phyloP scores from a whole-genome alignment of 1,139 yeast genomes.

The Lodderomyces jiufengensis region DNA sequence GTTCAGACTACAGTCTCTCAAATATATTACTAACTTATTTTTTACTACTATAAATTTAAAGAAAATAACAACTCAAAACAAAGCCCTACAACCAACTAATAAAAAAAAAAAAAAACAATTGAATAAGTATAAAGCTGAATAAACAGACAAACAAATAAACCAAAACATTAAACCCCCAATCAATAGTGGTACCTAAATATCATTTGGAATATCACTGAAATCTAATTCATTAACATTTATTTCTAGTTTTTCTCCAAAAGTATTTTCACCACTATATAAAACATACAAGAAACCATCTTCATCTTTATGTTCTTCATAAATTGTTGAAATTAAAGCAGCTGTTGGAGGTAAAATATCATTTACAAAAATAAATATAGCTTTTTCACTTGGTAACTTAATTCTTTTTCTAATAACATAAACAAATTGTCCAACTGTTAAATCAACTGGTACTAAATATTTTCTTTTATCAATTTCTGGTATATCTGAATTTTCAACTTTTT shows the following conservation, averaged over 20 bases:
- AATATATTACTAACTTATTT: too few relatives aligned
- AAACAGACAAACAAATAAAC: neutral
- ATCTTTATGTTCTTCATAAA: slow-evolving; percentile 95
- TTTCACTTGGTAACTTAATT: slow-evolving; percentile 92
- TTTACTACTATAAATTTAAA: too few relatives aligned
- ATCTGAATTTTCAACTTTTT: slow-evolving; percentile 95
- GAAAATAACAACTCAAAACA: too few relatives aligned
- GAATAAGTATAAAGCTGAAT: too few relatives aligned
- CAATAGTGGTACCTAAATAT: slow-evolving; percentile 2
- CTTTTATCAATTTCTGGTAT: slow-evolving; percentile 96
- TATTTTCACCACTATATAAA: slow-evolving; percentile 83
- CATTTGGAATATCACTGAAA: slow-evolving; percentile 9
- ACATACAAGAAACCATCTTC: slow-evolving; percentile 96
- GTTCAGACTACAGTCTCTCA: too few relatives aligned
- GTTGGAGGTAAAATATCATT: slow-evolving; percentile 97
- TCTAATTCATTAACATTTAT: slow-evolving; percentile 16
- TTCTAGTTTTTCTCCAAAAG: slow-evolving; percentile 56
- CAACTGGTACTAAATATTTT: slow-evolving; percentile 93
- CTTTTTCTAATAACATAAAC: slow-evolving; percentile 96
- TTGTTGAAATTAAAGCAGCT: slow-evolving; percentile 91
- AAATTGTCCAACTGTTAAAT: slow-evolving; percentile 95
- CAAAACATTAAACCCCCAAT: neutral
- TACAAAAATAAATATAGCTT: slow-evolving; percentile 95
- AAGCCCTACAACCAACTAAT: too few relatives aligned
- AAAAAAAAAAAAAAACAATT: too few relatives aligned